phyloP scores from a whole-genome alignment of 495 filamentous ascomycete species.

The Rhypophila decipiens region DNA sequence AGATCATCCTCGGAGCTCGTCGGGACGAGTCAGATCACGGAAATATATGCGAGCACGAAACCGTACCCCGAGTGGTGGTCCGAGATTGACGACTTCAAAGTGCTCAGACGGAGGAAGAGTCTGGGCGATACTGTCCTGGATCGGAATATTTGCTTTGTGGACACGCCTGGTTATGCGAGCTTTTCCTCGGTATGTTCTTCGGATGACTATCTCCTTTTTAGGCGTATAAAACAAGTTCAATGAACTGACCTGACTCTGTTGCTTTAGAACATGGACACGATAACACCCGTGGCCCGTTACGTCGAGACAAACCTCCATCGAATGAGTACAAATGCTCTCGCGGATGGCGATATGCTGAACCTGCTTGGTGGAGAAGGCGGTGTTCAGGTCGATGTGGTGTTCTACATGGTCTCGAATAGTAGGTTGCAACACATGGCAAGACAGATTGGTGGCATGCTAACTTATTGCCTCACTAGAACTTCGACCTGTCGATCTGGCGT shows the following conservation, averaged over 20 bases:
- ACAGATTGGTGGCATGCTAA: neutral
- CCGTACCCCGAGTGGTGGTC: constrained; percentile 94
- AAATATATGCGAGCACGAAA: constrained; percentile 88
- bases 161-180: constrained; percentile 70
- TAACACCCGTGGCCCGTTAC: constrained; percentile 65
- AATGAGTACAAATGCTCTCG: constrained; percentile 52
- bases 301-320: constrained; percentile 67
- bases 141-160: constrained; percentile 90
- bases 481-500: constrained; percentile 67
- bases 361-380: constrained; percentile 82
- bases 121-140: constrained; percentile 78
- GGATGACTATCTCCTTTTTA: neutral
- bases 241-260: constrained; percentile 8
- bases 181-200: constrained; percentile 50
- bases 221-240: no score
- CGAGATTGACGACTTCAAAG: constrained; percentile 69
- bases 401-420: constrained; percentile 63
- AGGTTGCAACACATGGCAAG: constrained; percentile 1
- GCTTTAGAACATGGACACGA: constrained; percentile 52
- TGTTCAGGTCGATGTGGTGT: constrained; percentile 79
- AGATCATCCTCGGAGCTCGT: no score
- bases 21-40: constrained; percentile 54
- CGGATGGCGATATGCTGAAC: constrained; percentile 68
- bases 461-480: constrained; percentile 48
- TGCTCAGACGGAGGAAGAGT: constrained; percentile 70